phyloP scores from a whole-genome alignment of 768 basidiomycete genomes.

The Peribolospora kevripleyi region DNA sequence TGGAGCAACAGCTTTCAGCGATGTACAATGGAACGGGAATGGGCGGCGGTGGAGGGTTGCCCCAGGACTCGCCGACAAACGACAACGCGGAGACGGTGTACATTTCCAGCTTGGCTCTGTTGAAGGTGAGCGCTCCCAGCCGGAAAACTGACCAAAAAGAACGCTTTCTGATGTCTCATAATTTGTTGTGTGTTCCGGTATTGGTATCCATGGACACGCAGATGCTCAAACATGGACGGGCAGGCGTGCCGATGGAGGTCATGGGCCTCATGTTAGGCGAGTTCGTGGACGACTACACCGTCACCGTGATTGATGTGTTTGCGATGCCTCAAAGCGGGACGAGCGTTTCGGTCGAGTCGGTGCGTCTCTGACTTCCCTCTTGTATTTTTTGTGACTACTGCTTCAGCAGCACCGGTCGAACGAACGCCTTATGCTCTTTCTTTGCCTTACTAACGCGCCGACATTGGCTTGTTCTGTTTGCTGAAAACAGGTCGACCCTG shows the following conservation, averaged over 20 bases:
- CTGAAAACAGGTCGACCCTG: constrained; percentile 35
- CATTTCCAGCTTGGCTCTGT: constrained; percentile 83
- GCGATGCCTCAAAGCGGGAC: constrained; percentile 98
- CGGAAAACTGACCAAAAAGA: too few species aligned
- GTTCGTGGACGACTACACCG: constrained; percentile 83
- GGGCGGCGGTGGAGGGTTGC: too few species aligned
- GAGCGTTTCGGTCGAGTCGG: constrained; percentile 87
- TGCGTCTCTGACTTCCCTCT: constrained; percentile 15
- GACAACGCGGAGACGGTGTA: constrained; percentile 38
- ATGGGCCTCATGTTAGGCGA: constrained; percentile 97
- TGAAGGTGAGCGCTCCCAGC: constrained; percentile 38
- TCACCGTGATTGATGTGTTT: constrained; percentile 69
- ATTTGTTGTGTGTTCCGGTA: background rate
- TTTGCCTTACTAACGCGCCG: too few species aligned
- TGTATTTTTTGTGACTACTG: background rate
- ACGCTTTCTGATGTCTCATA: background rate
- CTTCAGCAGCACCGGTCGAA: constrained; percentile 44
- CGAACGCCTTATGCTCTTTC: too few species aligned
- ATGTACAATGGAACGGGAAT: too few species aligned
- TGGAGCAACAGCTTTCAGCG: too few species aligned
- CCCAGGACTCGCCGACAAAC: constrained; percentile 5
- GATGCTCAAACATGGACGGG: constrained; percentile 98
- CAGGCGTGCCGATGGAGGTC: constrained; percentile 97
- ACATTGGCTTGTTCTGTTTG: too few species aligned
- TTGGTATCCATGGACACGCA: constrained; percentile 17